phyloP scores from a whole-genome alignment of 768 basidiomycete species.

The Boletus speciosus region DNA sequence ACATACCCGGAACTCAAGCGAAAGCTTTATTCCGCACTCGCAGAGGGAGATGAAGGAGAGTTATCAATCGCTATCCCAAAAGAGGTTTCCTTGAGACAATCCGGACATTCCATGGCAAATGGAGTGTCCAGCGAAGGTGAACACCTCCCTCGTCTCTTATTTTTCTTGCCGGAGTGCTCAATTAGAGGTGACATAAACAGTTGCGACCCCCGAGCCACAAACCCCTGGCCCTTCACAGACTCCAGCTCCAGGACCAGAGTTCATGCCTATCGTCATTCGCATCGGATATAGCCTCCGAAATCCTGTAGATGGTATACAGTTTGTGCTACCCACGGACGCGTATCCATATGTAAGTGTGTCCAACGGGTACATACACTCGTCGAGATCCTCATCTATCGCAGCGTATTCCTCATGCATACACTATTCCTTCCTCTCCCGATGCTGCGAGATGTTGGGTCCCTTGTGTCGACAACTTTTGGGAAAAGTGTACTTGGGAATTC shows the following conservation, averaged over 20 bases:
- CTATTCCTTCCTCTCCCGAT: slow-evolving; percentile 82
- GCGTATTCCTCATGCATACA: slow-evolving; percentile 93
- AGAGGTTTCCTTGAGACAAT: slow-evolving; percentile 64
- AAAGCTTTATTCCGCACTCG: slow-evolving; percentile 82
- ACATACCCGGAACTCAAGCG: slow-evolving; percentile 92
- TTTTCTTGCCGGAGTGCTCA: slow-evolving; percentile 6
- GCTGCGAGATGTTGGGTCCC: slow-evolving; percentile 99
- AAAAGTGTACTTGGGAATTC: slow-evolving; percentile 97
- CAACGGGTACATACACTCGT: not conserved
- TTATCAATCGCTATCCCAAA: slow-evolving; percentile 83
- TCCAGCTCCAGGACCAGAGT: slow-evolving; percentile 52
- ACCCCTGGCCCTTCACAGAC: slow-evolving; percentile 48
- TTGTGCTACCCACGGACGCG: slow-evolving; percentile 75
- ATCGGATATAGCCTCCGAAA: slow-evolving; percentile 80
- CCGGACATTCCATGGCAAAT: slow-evolving; percentile 36
- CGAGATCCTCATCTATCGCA: slow-evolving; percentile 32
- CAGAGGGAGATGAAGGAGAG: slow-evolving; percentile 94
- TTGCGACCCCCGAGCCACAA: slow-evolving; percentile 80
- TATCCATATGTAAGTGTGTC: slow-evolving; percentile 71
- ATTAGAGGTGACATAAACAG: slow-evolving; percentile 30
- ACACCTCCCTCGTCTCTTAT: slow-evolving; percentile 4
- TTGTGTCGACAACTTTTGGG: slow-evolving; percentile 92
- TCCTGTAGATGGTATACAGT: slow-evolving; percentile 82
- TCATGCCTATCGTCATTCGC: slow-evolving; percentile 68
- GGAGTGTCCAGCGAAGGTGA: slow-evolving; percentile 56